phyloP scores from a whole-genome alignment of 306 rosid genomes.

The Sesbania bispinosa region DNA sequence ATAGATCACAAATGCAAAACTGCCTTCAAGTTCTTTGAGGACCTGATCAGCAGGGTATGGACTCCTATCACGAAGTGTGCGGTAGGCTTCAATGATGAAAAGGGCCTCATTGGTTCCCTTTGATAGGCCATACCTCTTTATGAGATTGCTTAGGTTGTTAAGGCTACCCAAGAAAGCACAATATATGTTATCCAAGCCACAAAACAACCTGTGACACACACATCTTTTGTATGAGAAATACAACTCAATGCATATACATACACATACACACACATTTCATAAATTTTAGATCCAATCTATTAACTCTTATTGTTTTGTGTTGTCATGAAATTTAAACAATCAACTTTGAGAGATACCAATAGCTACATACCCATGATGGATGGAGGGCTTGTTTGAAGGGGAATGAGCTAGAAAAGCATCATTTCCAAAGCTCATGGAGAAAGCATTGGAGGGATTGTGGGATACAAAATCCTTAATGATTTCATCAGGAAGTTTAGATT shows the following conservation, averaged over 20 bases:
- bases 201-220: slow-evolving; percentile 55
- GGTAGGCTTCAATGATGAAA: slow-evolving; percentile 70
- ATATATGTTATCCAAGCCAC: slow-evolving; percentile 69
- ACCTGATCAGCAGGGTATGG: slow-evolving; percentile 97
- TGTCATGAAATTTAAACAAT: neutral
- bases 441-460: slow-evolving; percentile 39
- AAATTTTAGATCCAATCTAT: neutral
- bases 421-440: slow-evolving; percentile 55
- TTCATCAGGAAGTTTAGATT: slow-evolving; percentile 52
- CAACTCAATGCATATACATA: neutral
- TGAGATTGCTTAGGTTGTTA: slow-evolving; percentile 62
- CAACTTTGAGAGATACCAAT: neutral
- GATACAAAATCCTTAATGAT: slow-evolving; percentile 51
- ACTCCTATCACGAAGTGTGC: slow-evolving; percentile 89
- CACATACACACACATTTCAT: neutral
- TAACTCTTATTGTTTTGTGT: neutral
- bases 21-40: slow-evolving; percentile 82
- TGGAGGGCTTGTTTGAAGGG: slow-evolving; percentile 30
- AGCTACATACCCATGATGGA: slow-evolving; percentile 43
- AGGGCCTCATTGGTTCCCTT: slow-evolving; percentile 76
- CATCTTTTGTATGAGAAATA: slow-evolving; percentile 5
- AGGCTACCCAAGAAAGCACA: slow-evolving; percentile 71
- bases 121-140: slow-evolving; percentile 70
- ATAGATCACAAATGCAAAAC: slow-evolving; percentile 70
- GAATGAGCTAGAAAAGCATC: slow-evolving; percentile 54